These are phyloP conservation scores for Galerina sulciceps DNA, from an alignment of 768 basidiomycete genomes.

Conservation along the genomic window DNA sequence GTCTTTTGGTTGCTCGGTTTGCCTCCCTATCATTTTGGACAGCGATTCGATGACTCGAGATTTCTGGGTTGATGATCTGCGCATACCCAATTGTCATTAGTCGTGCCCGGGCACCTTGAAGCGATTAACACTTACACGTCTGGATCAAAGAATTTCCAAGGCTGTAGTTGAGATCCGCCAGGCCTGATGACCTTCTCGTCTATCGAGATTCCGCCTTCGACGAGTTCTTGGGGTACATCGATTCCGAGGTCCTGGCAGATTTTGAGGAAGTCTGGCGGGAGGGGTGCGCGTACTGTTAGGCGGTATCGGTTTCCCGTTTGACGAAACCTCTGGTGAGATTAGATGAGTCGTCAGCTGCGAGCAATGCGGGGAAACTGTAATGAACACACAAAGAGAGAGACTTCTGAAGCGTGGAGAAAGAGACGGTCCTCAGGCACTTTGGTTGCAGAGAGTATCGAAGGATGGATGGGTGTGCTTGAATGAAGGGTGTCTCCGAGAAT, in stretches of 20 bases:
- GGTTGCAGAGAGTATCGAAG: conserved; percentile 26
- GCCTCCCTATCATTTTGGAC: too few relatives aligned
- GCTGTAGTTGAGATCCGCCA: too few relatives aligned
- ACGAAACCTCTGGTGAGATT: conserved; percentile 49
- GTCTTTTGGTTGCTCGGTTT: too few relatives aligned
- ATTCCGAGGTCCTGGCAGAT: conserved; percentile 54
- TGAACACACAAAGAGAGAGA: conserved; percentile 57
- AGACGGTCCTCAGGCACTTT: conserved; percentile 49
- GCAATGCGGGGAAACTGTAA: background rate
- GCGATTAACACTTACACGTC: too few relatives aligned
- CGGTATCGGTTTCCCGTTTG: conserved; percentile 53
- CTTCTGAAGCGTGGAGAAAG: conserved; percentile 63
- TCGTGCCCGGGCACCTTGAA: too few relatives aligned
- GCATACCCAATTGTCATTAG: too few relatives aligned
- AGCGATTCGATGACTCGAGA: too few relatives aligned
- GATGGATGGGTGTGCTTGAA: conserved; percentile 37
- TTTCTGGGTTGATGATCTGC: too few relatives aligned
- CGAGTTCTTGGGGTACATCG: conserved; percentile 26
- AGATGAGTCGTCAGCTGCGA: background rate
- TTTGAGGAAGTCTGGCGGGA: conserved; percentile 58
- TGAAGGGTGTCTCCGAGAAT: conserved; percentile 67
- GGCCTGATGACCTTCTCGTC: background rate
- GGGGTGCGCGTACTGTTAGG: conserved; percentile 58
- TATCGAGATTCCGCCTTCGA: background rate
- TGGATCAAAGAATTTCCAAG: too few relatives aligned